These are phyloP conservation scores for Cystofilobasidium bisporidii DNA, from an alignment of 768 basidiomycete species.

Conservation along the genomic window DNA sequence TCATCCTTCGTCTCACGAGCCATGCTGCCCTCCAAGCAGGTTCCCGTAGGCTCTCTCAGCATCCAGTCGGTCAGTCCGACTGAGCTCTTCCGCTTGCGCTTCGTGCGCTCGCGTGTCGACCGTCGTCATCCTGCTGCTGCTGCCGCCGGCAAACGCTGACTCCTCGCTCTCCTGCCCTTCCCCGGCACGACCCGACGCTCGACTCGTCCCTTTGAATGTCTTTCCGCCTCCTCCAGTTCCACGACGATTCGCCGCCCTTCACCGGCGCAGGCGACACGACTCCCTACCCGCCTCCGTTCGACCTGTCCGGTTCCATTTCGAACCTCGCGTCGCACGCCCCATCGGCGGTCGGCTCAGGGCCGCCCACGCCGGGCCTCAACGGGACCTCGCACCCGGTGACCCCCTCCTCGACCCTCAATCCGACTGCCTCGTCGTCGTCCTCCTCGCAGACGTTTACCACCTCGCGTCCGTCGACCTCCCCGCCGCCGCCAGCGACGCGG, in stretches of 20 bases:
- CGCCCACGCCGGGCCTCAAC: background rate
- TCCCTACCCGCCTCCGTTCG: slow-evolving; percentile 17
- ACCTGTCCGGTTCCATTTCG: slow-evolving; percentile 7
- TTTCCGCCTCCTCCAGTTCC: slow-evolving; percentile 26
- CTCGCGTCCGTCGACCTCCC: background rate
- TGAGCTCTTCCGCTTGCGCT: background rate
- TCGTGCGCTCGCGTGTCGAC: too few species aligned
- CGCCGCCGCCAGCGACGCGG: background rate
- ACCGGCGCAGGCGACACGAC: slow-evolving; percentile 10
- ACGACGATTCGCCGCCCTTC: slow-evolving; percentile 33
- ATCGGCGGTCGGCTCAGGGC: background rate
- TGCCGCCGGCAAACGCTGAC: background rate
- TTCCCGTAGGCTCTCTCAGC: slow-evolving; percentile 14
- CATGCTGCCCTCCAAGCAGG: slow-evolving; percentile 13
- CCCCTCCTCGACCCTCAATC: background rate
- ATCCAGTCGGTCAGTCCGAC: slow-evolving; percentile 18
- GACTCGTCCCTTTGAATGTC: slow-evolving; percentile 10
- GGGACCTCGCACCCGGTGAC: background rate
- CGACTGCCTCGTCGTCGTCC: background rate
- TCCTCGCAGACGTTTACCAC: background rate
- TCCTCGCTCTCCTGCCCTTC: background rate
- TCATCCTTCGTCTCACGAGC: background rate
- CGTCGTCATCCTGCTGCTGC: too few species aligned
- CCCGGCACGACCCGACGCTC: background rate
- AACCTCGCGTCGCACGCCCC: background rate